Percentiles rank a stretch among this genome's conserved stretches.
phyloP scores from a whole-genome alignment of 306 rosid genomes.

The Rosa chinensis region DNA sequence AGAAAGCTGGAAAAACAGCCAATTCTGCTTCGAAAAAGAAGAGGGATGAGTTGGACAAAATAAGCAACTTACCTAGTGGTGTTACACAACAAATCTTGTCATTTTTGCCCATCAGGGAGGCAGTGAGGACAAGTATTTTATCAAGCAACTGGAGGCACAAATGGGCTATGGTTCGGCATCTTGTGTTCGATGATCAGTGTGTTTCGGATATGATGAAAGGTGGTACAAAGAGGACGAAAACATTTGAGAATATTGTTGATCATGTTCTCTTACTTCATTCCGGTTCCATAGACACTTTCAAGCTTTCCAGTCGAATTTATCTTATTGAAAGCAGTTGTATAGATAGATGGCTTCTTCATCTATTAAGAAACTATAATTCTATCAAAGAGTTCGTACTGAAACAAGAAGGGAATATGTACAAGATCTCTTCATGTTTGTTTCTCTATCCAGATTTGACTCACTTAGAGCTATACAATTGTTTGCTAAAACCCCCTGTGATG shows the following conservation, averaged over 20 bases:
- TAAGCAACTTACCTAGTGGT: slow-evolving; percentile 47
- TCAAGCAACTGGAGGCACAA: slow-evolving; percentile 61
- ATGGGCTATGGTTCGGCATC: slow-evolving; percentile 49
- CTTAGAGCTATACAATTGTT: slow-evolving; percentile 52
- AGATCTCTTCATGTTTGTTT: slow-evolving; percentile 49
- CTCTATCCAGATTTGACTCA: slow-evolving; percentile 41
- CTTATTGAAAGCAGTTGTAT: slow-evolving; percentile 31
- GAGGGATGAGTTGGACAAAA: slow-evolving; percentile 42
- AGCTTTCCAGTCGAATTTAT: slow-evolving; percentile 42
- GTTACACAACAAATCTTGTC: slow-evolving; percentile 47
- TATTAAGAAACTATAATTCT: slow-evolving; percentile 31
- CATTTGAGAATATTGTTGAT: slow-evolving; percentile 31
- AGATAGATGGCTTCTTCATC: slow-evolving; percentile 52
- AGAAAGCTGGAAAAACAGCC: background rate
- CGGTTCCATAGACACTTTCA: slow-evolving; percentile 45
- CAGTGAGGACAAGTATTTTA: slow-evolving; percentile 55
- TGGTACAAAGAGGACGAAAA: background rate
- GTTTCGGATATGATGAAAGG: background rate
- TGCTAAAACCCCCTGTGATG: slow-evolving; percentile 48
- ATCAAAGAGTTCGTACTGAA: slow-evolving; percentile 52
- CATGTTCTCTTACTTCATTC: slow-evolving; percentile 56
- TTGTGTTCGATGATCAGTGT: slow-evolving; percentile 38
- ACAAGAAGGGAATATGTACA: slow-evolving; percentile 46
- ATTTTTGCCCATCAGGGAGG: slow-evolving; percentile 46
- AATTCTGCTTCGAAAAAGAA: background rate